A percentile compares a stretch with the other conserved stretches of the same genome.
Conservation (phyloP, 768 basidiomycete genomes). For the Rubroboletus satanas region DNA sequence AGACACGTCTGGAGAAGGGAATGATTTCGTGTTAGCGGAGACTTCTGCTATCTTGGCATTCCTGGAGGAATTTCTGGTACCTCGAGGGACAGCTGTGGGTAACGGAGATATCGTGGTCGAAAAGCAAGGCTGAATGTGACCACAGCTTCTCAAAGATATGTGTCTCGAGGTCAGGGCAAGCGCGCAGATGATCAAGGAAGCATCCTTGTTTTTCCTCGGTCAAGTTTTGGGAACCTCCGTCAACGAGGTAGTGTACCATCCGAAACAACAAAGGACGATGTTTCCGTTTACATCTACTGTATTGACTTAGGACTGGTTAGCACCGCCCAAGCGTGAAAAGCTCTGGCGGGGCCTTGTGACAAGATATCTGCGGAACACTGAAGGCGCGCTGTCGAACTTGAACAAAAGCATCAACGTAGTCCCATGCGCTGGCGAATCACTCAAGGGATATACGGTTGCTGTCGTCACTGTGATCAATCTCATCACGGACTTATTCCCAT, state of each 20-base stretch:
- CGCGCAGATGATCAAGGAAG: conserved; percentile 22
- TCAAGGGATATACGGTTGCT: conserved; percentile 15
- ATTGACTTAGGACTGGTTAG: conserved; percentile 19
- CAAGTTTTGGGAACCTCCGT: conserved; percentile 1
- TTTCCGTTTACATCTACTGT: neutral
- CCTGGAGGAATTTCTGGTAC: conserved; percentile 21
- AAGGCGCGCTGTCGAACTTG: conserved; percentile 16
- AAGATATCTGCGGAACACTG: conserved; percentile 22
- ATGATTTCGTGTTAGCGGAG: conserved; percentile 21
- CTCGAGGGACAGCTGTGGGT: conserved; percentile 14
- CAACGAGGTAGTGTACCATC: conserved; percentile 8
- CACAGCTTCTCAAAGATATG: conserved; percentile 16
- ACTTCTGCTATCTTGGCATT: conserved; percentile 25
- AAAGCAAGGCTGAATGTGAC: neutral
- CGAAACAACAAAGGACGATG: neutral
- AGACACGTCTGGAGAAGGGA: conserved; percentile 3
- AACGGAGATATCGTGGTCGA: neutral
- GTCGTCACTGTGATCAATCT: conserved; percentile 20
- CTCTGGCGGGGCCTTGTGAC: conserved; percentile 17
- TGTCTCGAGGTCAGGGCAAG: conserved; percentile 15
- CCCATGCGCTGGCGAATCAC: conserved; percentile 7
- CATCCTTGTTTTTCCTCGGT: conserved; percentile 23
- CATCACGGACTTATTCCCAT: conserved; percentile 22
- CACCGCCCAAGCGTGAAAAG: conserved; percentile 18
- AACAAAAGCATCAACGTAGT: conserved; percentile 9